Percentiles rank a stretch among this genome's conserved stretches.
Evolutionary conservation across 2,329 filamentous ascomycete species (phyloP).

Genomic region (Sporothrix euskadiensis): DNA sequence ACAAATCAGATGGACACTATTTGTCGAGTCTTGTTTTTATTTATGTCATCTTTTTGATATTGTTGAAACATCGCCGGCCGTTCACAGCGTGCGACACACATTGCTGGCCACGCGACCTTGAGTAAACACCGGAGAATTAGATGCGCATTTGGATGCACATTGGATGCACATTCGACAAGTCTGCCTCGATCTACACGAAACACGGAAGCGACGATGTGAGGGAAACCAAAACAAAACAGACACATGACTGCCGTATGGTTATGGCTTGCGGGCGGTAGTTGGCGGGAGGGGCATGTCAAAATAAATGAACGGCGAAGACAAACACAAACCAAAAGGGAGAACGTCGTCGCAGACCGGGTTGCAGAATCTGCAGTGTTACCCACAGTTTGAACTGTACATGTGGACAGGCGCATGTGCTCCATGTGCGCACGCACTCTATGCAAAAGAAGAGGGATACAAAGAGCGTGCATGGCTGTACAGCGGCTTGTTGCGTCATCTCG

Average conservation of each 20-base stretch:
- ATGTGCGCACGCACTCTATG: not conserved
- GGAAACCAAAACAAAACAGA: not conserved
- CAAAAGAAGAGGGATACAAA: not conserved
- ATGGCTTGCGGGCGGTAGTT: constrained; percentile 8
- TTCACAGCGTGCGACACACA: not conserved
- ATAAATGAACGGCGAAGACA: not conserved
- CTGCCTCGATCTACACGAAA: constrained; percentile 13
- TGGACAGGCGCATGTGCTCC: not conserved
- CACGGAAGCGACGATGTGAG: not conserved
- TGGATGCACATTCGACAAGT: not conserved
- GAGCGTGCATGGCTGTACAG: not conserved
- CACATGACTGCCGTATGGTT: not conserved
- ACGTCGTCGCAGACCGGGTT: constrained; percentile 8
- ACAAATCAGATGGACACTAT: constrained; percentile 10
- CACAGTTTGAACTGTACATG: not conserved
- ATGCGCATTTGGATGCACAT: not conserved
- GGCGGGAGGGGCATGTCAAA: not conserved
- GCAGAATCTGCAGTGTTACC: constrained; percentile 20
- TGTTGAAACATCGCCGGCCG: not conserved
- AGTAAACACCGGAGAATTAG: not conserved
- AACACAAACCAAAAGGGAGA: not conserved
- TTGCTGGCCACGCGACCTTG: not conserved
- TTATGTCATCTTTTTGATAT: not conserved
- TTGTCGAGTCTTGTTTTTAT: not conserved
- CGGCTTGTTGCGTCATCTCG: constrained; percentile 10